phyloP scores from a whole-genome alignment of 257 asterid species.

The Penstemon newberryi region DNA sequence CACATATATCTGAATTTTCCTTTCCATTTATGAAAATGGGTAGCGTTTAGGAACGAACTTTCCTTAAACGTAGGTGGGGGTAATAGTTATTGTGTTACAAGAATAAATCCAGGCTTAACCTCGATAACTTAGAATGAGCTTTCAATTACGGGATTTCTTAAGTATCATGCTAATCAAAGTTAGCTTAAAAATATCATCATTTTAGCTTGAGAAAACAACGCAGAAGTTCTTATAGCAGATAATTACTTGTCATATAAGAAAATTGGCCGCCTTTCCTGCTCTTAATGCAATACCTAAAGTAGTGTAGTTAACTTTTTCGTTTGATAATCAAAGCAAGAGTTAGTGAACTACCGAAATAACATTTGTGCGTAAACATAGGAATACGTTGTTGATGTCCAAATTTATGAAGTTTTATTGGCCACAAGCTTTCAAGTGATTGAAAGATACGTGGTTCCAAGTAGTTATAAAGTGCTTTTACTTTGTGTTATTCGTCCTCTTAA shows the following conservation, averaged over 20 bases:
- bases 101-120: neutral
- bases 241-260: neutral
- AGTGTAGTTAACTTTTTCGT: neutral
- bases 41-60: slow-evolving; percentile 7
- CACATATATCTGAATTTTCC: neutral
- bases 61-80: neutral
- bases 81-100: slow-evolving; percentile 6
- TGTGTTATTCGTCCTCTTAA: slow-evolving; percentile 8
- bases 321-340: neutral
- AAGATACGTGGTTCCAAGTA: neutral
- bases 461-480: neutral
- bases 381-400: too few relatives aligned
- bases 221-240: neutral
- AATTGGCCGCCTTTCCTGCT: neutral
- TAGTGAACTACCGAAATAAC: neutral
- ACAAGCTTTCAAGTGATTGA: neutral
- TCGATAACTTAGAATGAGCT: neutral
- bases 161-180: neutral
- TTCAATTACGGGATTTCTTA: slow-evolving; percentile 1
- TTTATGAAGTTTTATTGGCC: neutral
- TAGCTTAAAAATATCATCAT: neutral
- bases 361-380: neutral
- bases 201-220: slow-evolving; percentile 9
- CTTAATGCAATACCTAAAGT: neutral
- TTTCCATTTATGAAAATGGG: slow-evolving; percentile 9